Conservation (phyloP, 164 flowering plant genomes). For the Nymphaea thermarum region DNA sequence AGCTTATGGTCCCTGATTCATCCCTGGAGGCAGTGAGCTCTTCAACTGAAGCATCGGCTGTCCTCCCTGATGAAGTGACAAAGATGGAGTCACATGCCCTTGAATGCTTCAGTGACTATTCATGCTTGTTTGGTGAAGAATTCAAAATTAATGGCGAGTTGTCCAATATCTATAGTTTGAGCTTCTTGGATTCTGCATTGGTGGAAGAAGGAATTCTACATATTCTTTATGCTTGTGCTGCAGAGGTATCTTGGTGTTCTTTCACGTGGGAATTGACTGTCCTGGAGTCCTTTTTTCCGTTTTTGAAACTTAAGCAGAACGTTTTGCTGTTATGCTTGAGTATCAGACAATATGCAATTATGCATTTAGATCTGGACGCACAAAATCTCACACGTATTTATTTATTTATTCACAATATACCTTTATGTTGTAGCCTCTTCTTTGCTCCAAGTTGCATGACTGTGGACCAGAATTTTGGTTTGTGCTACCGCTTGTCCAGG, state of each 20-base stretch:
- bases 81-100: slow-evolving; percentile 31
- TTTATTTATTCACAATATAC: too few species aligned
- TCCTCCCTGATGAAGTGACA: slow-evolving; percentile 25
- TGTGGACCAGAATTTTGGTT: slow-evolving; percentile 54
- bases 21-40: slow-evolving; percentile 22
- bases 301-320: too few species aligned
- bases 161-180: slow-evolving; percentile 47
- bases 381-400: too few species aligned
- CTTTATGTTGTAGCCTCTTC: slow-evolving; percentile 36
- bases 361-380: too few species aligned
- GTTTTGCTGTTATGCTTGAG: too few species aligned
- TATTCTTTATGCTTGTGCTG: slow-evolving; percentile 80
- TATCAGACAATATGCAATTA: too few species aligned
- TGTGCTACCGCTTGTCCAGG: slow-evolving; percentile 79
- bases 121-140: slow-evolving; percentile 74
- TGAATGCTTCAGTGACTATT: slow-evolving; percentile 40
- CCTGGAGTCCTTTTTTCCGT: too few species aligned
- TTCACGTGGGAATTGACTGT: too few species aligned
- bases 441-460: slow-evolving; percentile 55
- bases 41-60: slow-evolving; percentile 14
- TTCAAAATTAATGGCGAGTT: slow-evolving; percentile 36
- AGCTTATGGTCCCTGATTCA: slow-evolving; percentile 37
- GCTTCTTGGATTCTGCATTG: slow-evolving; percentile 51
- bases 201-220: slow-evolving; percentile 90
- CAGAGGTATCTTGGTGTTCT: slow-evolving; percentile 39